Percentiles rank a stretch among this genome's conserved stretches.
phyloP scores from a whole-genome alignment of 1,284 basidiomycete species.

The Puccinia polysora region DNA sequence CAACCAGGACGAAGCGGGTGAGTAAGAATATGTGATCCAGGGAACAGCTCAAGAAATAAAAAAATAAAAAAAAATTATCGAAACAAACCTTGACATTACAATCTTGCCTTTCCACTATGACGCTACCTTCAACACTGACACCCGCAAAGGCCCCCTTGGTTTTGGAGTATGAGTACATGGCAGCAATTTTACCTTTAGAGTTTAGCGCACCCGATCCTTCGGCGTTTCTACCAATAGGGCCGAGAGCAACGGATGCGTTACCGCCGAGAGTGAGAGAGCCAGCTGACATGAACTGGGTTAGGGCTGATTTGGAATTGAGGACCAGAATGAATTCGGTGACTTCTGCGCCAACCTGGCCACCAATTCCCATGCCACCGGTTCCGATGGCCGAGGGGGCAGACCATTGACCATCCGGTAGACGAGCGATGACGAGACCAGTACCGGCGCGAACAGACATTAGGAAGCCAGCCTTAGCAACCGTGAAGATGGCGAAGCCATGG shows the following conservation, averaged over 20 bases:
- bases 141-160: slow-evolving; percentile 70
- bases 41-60: not conserved
- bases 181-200: slow-evolving; percentile 79
- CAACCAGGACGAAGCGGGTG: not conserved
- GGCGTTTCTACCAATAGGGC: slow-evolving; percentile 87
- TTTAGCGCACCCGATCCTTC: slow-evolving; percentile 85
- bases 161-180: slow-evolving; percentile 95
- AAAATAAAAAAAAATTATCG: not conserved
- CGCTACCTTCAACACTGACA: slow-evolving; percentile 80
- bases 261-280: slow-evolving; percentile 87
- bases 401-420: slow-evolving; percentile 79
- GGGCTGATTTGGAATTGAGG: slow-evolving; percentile 63
- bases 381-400: slow-evolving; percentile 91
- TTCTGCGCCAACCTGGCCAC: slow-evolving; percentile 73
- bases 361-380: slow-evolving; percentile 85
- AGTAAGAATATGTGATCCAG: not conserved
- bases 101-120: slow-evolving; percentile 89
- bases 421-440: slow-evolving; percentile 85
- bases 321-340: slow-evolving; percentile 93
- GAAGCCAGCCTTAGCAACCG: slow-evolving; percentile 61
- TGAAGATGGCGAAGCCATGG: slow-evolving; percentile 78
- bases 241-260: slow-evolving; percentile 86
- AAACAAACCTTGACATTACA: slow-evolving; percentile 53
- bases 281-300: slow-evolving; percentile 88
- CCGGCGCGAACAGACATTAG: slow-evolving; percentile 66